Evolutionary conservation across 257 asterid species (phyloP).

Genomic region (Salvia splendens): DNA sequence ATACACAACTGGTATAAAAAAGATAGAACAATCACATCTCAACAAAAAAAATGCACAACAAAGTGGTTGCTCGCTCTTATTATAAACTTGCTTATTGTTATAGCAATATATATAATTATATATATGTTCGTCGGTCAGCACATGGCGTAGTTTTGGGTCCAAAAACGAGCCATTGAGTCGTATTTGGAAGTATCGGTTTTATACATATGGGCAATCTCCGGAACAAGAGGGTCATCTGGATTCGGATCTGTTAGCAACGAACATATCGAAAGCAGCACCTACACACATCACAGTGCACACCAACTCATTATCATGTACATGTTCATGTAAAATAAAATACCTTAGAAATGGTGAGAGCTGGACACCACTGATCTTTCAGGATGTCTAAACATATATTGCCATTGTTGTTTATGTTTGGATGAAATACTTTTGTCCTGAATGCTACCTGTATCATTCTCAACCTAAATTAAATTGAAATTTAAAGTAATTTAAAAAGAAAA

Average conservation of each 20-base stretch:
- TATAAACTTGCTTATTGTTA: background rate
- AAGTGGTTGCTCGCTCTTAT: constrained; percentile 3
- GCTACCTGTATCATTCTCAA: constrained; percentile 58
- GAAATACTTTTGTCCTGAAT: constrained; percentile 85
- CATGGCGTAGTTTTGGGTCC: constrained; percentile 94
- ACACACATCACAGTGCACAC: background rate
- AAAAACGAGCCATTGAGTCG: constrained; percentile 74
- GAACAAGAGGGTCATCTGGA: constrained; percentile 89
- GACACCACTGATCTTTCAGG: constrained; percentile 94
- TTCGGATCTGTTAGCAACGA: constrained; percentile 85
- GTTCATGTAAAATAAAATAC: constrained; percentile 27
- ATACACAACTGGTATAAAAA: constrained; percentile 5
- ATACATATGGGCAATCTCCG: constrained; percentile 84
- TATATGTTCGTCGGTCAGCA: constrained; percentile 31
- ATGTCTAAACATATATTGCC: constrained; percentile 86
- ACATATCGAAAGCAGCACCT: constrained; percentile 88
- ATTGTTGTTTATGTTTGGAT: constrained; percentile 86
- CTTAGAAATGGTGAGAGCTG: constrained; percentile 95
- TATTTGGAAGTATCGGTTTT: constrained; percentile 67
- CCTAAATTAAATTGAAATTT: too few species aligned
- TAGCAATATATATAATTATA: background rate
- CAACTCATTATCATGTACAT: too few species aligned
- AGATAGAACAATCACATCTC: background rate
- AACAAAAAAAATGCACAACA: background rate
- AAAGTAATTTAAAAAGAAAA: background rate